Base-by-base conservation (phyloP, 768 basidiomycete genomes). In the Boletus pseudopeckii region DNA sequence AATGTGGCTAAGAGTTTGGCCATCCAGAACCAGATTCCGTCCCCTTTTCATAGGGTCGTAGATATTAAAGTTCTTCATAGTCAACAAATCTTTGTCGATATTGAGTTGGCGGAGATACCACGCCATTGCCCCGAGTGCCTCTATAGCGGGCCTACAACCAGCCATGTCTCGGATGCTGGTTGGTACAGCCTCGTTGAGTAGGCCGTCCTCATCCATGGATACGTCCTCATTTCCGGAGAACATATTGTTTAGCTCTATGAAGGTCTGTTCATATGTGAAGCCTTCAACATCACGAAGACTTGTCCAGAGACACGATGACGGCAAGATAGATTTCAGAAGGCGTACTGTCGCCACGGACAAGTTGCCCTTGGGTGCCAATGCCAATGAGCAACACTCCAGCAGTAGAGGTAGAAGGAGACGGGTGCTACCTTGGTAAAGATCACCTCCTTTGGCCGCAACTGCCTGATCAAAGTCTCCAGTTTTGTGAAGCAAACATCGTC, bases 31-130 rank as follows among this genome's bases (percentile, higher is more conserved):
- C 51, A 98, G 72, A 26, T 85, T 90, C 65, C 86, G 79, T n/a
- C 93, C 94, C 55, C 80, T 80, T 67, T 88, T 86, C 83, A 98
- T 92, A 0, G 97, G 97, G 70, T 98, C 93, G 65, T 96, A 97
- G 37, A 97, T 78, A 61, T 98, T 95, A 79, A 99, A 99, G 67
- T 98, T 98, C 74, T 85, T 89, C 88, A 97, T 94, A 50, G 86
- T 90, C 64, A 99, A 71, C 51, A 99, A 84, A 58, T 98, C 95
- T 66, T 92, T 90, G 74, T 95, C 96, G 57, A 98, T 92, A 65
- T 98, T 98, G 38, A 99, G 80, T 56, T 92, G 90, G 36, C 89
- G 85, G 14, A 98, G 81, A 67, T 93, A 93, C 90, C 92, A 98
- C 40, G 96, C 83, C 88, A 98, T 88, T 2, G 85, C 83, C 1